Evolutionary conservation across 768 basidiomycete genomes (phyloP), one percentile per base, ranked within the genome.

Genomic region (Hortiboletus flavorubellus): DNA sequence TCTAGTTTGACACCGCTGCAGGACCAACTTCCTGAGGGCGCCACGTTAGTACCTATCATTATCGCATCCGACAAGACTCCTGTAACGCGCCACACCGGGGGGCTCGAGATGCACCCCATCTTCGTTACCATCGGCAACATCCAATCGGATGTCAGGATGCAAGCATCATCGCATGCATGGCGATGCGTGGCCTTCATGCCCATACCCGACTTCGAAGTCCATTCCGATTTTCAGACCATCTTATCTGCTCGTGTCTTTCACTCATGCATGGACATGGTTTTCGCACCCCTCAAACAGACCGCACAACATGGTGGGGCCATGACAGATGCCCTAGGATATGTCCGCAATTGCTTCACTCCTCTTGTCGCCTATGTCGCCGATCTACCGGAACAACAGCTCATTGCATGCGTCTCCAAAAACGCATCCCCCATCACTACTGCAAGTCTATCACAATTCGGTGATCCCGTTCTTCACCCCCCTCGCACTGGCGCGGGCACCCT

Each of bases 261-360:
- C 34, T 35, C 12, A 4, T 35, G 34, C 34, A 35, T 35, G 34
- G 12, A 35, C 34, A 35, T 14, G 1, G 12, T 35, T 14, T 35
- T 35, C 6, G 12, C 12, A 1, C 14, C 6, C 0, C 34, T 35
- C 5, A 35, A 35, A 14, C 0, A 35, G 12, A 21, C 30, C 0
- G 45, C 31, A 18, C 2, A 31, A 14, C 16, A 18, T 34, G n/a
- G 30, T 9, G n/a, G 4, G 6, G 12, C 34, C 12, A 65, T 73
- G 64, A 56, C 63, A 4, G 69, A 73, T 49, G 64, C 62, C 4
- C 7, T 31, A 3, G 59, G 64, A 14, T 4, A 47, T 8, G 39
- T 58, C 1, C 29, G 49, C 4, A 4, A 51, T 2, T 53, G 52
- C 9, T 42, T 41, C 31, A 50, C 49, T 8, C 49, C 49, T 3